A percentile compares a stretch with the other conserved stretches of the same genome.
These are phyloP conservation scores for Talaromyces stipitatus DNA, from an alignment of 495 filamentous ascomycete species.

Conservation along the genomic window DNA sequence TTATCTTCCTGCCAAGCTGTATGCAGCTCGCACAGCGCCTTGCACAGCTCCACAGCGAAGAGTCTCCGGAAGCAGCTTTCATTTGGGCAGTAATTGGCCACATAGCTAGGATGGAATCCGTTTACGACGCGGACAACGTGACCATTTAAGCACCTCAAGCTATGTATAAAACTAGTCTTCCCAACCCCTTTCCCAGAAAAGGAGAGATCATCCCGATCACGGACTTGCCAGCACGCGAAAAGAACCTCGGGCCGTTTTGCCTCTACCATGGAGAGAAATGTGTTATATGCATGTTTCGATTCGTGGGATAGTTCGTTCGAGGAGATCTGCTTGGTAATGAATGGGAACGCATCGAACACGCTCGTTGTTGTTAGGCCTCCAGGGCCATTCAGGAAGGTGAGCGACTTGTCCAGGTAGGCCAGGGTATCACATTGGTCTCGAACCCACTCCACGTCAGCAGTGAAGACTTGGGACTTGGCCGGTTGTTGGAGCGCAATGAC, in stretches of 20 bases:
- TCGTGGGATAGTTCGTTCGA: background rate
- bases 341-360: constrained; percentile 1
- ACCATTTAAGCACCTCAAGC: background rate
- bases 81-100: background rate
- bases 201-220: background rate
- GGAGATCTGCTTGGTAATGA: background rate
- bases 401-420: constrained; percentile 2
- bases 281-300: background rate
- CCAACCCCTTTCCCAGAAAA: background rate
- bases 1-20: background rate
- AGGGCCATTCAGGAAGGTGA: background rate
- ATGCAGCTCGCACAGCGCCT: constrained; percentile 1
- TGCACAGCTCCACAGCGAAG: background rate
- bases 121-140: constrained; percentile 1
- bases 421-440: background rate
- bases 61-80: constrained; percentile 1
- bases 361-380: background rate
- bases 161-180: background rate
- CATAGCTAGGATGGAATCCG: background rate
- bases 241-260: background rate
- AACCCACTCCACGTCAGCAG: background rate
- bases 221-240: background rate
- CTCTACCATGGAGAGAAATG: background rate
- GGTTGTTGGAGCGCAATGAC: background rate
- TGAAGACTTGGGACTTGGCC: background rate